Evolutionary conservation across 2,329 filamentous ascomycete genomes (phyloP).

Genomic region (Sporothrix pseudoabietina): DNA sequence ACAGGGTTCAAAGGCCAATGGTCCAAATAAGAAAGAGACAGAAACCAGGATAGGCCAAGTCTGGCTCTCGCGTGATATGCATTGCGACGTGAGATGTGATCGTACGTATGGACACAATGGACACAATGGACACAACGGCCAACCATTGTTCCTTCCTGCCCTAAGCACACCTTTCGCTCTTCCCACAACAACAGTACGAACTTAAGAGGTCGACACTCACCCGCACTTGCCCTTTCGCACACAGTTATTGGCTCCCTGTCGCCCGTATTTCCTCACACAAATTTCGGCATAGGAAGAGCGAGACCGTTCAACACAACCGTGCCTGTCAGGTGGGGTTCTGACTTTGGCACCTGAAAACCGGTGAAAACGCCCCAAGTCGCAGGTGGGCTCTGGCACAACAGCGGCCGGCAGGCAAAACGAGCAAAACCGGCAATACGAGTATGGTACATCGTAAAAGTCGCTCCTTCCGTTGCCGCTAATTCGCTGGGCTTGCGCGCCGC

Average conservation of each 20-base stretch:
- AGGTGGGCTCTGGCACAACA: background rate
- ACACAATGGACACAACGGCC: background rate
- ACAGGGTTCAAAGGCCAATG: background rate
- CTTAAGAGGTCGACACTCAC: background rate
- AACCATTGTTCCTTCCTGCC: background rate
- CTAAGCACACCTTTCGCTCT: background rate
- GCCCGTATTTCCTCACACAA: background rate
- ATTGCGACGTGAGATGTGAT: constrained; percentile 5
- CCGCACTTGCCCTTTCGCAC: background rate
- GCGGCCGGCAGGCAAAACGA: background rate
- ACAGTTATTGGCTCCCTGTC: background rate
- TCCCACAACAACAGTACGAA: background rate
- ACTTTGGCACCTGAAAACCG: background rate
- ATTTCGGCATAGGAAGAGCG: background rate
- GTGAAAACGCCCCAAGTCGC: background rate
- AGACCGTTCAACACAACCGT: background rate
- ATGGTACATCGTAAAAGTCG: background rate
- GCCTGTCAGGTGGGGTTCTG: background rate
- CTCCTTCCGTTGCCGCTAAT: constrained; percentile 4
- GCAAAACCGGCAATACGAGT: background rate
- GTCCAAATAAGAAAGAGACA: background rate
- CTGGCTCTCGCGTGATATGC: background rate
- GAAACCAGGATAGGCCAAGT: background rate
- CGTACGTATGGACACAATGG: background rate
- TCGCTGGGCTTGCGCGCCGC: constrained; percentile 5